Evolutionary conservation across 352 stramenopile species (phyloP), one percentile per base, ranked within the genome.

Genomic region (Hyaloperonospora brassicae): DNA sequence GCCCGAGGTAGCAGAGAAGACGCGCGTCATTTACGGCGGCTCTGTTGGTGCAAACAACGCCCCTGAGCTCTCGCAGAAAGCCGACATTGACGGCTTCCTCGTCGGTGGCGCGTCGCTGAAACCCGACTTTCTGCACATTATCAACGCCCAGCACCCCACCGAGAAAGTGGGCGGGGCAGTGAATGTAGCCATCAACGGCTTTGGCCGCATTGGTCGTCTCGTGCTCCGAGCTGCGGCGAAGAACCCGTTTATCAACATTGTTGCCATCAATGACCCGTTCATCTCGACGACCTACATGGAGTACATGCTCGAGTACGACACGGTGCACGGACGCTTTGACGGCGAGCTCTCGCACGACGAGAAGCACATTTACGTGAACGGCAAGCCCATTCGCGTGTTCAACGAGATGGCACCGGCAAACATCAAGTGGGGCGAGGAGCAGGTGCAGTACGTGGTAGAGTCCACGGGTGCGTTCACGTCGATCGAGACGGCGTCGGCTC

Each of bases 151-250:
- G 55, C 79, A 79, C 60, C 75, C 76, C 6, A 76, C 47, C 13
- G 50, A 49, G 17, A 79, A 69, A 36, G 72, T 82, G 2, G 74
- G 79, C 36, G 75, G 82, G 24, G 66, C 22, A 7, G 78, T 98
- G 62, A 97, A 96, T 68, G 73, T 99, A 31, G 96, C 91, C 54
- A 99, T 99, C 84, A 99, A 99, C 70, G 97, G 97, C 43, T 99
- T 99, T 66, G 97, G 97, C 54, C 92, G 97, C 61, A 99, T 99
- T 56, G 97, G 97, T 42, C 88, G 96, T 80, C 82, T 99, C 35
- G 95, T 98, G 44, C 86, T 98, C 55, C 89, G 95, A 47, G 87
- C 92, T 39, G 91, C 93, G 24, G 64, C 92, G 80, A 68, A 57
- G 25, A 95, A 96, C 67, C 84, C 84, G 11, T 52, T 88, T 12